Evolutionary conservation across 495 filamentous ascomycete genomes (phyloP), one percentile per base, ranked within the genome.

Genomic region (Astrothelium subdiscretum): DNA sequence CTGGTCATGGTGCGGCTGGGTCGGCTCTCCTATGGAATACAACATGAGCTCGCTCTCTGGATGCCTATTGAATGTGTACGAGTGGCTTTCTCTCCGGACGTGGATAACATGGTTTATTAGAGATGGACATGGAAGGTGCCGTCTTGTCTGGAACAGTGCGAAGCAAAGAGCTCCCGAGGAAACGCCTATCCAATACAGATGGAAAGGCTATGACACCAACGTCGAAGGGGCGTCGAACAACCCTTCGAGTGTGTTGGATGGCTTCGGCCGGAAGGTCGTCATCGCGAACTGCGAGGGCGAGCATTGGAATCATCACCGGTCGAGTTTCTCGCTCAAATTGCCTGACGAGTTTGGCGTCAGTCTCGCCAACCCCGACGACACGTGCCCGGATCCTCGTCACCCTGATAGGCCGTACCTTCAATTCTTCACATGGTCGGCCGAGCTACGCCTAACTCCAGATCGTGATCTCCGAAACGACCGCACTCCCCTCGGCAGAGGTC

Each of bases 1-100:
- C 62, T 74, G 72, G 72, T 70, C 68, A 1, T 76, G 74, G 74
- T 66, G 59, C 59, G 74, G 74, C 13, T 76, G 74, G 74, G 65
- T 62, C 58, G 62, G 61, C n/a, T 61, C 32, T n/a, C 32, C 31
- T 26, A 68, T 67, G 29, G 62, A 63, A 20, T 75, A 73, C 59
- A 35, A 61, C 26, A 26, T 32, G 4, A 22, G 44, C 27, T 63
- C 69, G 63, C n/a, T 12, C 73, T 1, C 63, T 48, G 2, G 72
- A 67, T 10, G 61, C 57, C 51, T 26, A 6, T 6, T 8, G 2
- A 67, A 74, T 61, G 57, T 72, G 4, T 63, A 68, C n/a, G 71
- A 71, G 38, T 76, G 73, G 73, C 66, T 74, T 6, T 42, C 57
- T 22, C 57, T 67, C 26, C 73, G 74, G 59, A 76, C 73, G 2